phyloP scores from a whole-genome alignment of 768 basidiomycete genomes.

The Tulasnella sp. region DNA sequence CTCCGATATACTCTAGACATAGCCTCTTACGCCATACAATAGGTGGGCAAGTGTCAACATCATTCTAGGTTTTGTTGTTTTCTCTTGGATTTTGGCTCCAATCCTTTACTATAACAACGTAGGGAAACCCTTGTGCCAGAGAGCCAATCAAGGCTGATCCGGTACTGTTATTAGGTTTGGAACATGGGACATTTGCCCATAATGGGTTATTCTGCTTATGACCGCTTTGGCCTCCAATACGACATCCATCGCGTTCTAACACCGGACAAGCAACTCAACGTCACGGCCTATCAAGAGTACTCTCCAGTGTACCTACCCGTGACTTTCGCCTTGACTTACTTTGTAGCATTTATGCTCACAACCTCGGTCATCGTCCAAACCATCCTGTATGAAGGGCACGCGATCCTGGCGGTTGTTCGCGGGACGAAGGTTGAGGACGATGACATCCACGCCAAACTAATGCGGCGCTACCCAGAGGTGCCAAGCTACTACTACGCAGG shows the following conservation, averaged over 20 bases:
- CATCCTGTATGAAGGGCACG: conserved; percentile 48
- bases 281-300: conserved; percentile 49
- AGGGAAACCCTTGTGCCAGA: conserved; percentile 42
- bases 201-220: conserved; percentile 45
- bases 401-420: conserved; percentile 42
- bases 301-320: conserved; percentile 52
- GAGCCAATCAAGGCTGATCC: conserved; percentile 22
- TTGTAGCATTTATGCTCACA: conserved; percentile 48
- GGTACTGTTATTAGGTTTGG: conserved; percentile 37
- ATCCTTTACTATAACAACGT: conserved; percentile 93
- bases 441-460: conserved; percentile 54
- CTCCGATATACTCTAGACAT: neutral
- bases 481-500: conserved; percentile 47
- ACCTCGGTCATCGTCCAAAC: conserved; percentile 51
- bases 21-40: neutral
- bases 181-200: conserved; percentile 51
- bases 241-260: conserved; percentile 38
- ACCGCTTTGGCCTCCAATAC: conserved; percentile 50
- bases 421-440: conserved; percentile 46
- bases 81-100: conserved; percentile 91
- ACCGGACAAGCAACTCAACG: conserved; percentile 43
- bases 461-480: conserved; percentile 50
- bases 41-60: conserved; percentile 96
- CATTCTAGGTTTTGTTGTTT: conserved; percentile 81
- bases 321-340: conserved; percentile 49